Base-by-base conservation (phyloP, 2,329 filamentous ascomycete species). In the Sporothrix pseudoabietina region DNA sequence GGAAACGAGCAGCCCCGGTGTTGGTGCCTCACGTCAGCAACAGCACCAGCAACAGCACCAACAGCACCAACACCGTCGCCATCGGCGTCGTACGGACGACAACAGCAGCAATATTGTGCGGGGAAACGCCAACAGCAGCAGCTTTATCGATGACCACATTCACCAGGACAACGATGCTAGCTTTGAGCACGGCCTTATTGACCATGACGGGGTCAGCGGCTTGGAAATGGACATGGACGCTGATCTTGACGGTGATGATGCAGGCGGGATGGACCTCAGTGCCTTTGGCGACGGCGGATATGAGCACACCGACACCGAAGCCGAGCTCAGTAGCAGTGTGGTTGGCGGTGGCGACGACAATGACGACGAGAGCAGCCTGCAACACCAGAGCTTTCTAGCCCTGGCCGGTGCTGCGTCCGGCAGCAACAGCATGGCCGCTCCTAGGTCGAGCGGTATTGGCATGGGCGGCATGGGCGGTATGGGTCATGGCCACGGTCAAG, bases 241-340 rank as follows among this genome's bases (percentile, higher is more conserved):
- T n/a, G 87, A 94, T 78, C 84, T 93, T 55, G 91, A 94, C 79
- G 90, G 89, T 68, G 90, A 91, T 74, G 73, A 9, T 2, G 49
- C 19, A 4, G 66, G 26, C 16, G 63, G 44, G 9, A 74, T 75
- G 71, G 73, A 76, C 47, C 47, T 74, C 10, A 76, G 73, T 47
- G 71, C 65, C 12, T 71, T 74, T 32, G 73, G 70, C 63, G 75
- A 63, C 12, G 75, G 82, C 35, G 87, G 88, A 77, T 94, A 93
- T 82, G 91, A 94, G 83, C 91, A 94, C 79, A 94, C 92, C 9
- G 92, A 94, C 81, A 91, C 91, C 1, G 91, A 93, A 76, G 90
- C 85, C 9, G 89, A 90, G 70, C 77, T 89, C 70, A 86, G 82
- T 74, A 88, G 85, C 78, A 75, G 72, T 19, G 70, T 59, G 12